Evolutionary conservation across 169 alveolate genomes (phyloP), one percentile per base, ranked within the genome.

Genomic region (Plasmodium vivax): DNA sequence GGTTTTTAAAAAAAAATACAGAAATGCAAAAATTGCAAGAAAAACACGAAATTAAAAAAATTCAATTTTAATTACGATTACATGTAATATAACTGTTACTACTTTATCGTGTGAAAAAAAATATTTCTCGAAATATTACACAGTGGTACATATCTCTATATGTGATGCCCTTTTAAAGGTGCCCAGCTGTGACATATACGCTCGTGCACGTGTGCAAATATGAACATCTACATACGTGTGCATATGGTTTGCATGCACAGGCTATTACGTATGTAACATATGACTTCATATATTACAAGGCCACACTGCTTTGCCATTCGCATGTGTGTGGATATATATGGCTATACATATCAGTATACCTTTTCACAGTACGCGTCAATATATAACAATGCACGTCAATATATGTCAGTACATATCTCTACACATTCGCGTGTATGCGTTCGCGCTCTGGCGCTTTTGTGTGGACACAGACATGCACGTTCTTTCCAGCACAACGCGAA

Each of bases 381-480:
- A 51, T 51, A 51, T 51, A 6, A 3, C 62, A 51, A 51, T 51
- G 23, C 16, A 23, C 62, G 7, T 16, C 62, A 51, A 51, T 51
- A 51, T 9, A 51, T 14, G 16, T 51, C 62, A 14, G 12, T 51
- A 16, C 62, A 51, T 51, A 14, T 14, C 62, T 51, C 62, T 51
- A 51, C 62, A 51, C 62, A 47, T 82, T 27, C 71, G 5, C 54
- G 30, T 41, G 56, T 45, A 8, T 45, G 56, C 56, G 56, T 45
- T 45, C n/a, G 56, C 56, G 56, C 56, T 10, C 34, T 3, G 34
- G 14, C 75, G 75, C 47, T 27, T 16, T 38, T 83, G 74, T 27
- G 73, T 83, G 47, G 34, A 68, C 92, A 51, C 75, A 51, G 32
- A 23, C n/a, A 47, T 54, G 56, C 71, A 80, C 56, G 56, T 19